Base-by-base conservation (phyloP, 345 rosid species). In the Acer campestre region DNA sequence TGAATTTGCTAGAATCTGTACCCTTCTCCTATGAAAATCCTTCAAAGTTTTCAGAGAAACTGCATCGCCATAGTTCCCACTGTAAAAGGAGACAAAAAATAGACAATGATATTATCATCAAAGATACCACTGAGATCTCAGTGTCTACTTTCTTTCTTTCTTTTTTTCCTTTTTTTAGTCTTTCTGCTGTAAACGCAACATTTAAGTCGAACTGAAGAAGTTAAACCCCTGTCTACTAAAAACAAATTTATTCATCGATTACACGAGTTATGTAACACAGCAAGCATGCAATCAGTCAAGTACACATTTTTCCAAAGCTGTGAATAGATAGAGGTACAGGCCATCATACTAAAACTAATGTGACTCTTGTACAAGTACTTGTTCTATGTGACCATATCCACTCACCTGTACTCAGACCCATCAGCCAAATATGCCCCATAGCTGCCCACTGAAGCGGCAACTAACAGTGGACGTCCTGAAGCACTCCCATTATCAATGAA, bases 381-480 rank as follows among this genome's bases (percentile, higher is more conserved):
- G 35, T 31, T 35, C 38, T 35, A 14, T 27, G 18, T 75, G 7
- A 22, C 49, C 63, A 65, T 31, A n/a, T 53, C 8, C 10, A 7
- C 27, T 78, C 49, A 89, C 98, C 94, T 93, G 75, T 95, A 95
- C 79, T 95, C 98, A 3, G 98, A 93, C 10, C 97, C 98, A 85
- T 93, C 98, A 27, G 98, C 94, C 80, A 95, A 87, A 87, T 89
- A 92, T 82, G 98, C 98, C 13, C 98, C 98, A 76, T 95, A 95
- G 86, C 97, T 95, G 74, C 98, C 98, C 13, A 95, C 87, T n/a
- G 98, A 95, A 70, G 95, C 97, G 58, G 98, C 98, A 8, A 95
- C 88, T 6, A 95, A 81, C 83, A 93, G 70, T 0, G 98, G 97
- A 49, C 84, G 87, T 31, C 72, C 78, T 10, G 87, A 58, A 35